Base-by-base conservation (phyloP, 1,284 basidiomycete genomes). In the Pseudozyma pruni region DNA sequence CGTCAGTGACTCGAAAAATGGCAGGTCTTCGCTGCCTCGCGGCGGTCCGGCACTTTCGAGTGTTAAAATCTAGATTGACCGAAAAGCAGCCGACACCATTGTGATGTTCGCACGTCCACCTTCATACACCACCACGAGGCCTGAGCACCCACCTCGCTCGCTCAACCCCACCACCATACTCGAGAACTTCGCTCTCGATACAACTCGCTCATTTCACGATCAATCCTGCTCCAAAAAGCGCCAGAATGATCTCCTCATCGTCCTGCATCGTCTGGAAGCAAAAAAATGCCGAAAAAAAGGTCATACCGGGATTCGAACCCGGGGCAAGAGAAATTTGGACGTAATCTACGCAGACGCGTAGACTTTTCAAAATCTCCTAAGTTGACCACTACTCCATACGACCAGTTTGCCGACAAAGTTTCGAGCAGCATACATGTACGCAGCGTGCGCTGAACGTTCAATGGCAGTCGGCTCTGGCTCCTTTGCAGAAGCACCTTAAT, bases 311-410 rank as follows among this genome's bases (percentile, higher is more conserved):
- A 69, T 62, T 69, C 66, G 66, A 69, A 69, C 66, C 66, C 55
- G 55, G 66, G 66, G 59, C 66, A 62, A 63, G 59, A 59, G 59
- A 62, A 68, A 32, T 11, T 61, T 25, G 37, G 41, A 29, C 17
- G 19, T 8, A 6, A 23, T 3, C n/a, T n/a, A 35, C 8, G 6
- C 3, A 22, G 16, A 20, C 5, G 17, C 16, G 9, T 13, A 34
- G 10, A 8, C 17, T 22, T 25, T 17, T 69, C 66, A 69, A 62
- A 69, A 69, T 62, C 66, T 62, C 59, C 59, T 59, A 59, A 69
- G 66, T 69, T 69, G 48, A 69, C 59, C 66, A 63, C 66, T 69
- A 69, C 66, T 63, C 66, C 66, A 69, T 61, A 63, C 55, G 25
- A 69, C 66, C 66, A 4, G n/a, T 20, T 35, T 54, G 44, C 14